Percentiles rank a stretch among this genome's conserved stretches.
phyloP scores from a whole-genome alignment of 345 rosid species.

The Hibiscus mutabilis region DNA sequence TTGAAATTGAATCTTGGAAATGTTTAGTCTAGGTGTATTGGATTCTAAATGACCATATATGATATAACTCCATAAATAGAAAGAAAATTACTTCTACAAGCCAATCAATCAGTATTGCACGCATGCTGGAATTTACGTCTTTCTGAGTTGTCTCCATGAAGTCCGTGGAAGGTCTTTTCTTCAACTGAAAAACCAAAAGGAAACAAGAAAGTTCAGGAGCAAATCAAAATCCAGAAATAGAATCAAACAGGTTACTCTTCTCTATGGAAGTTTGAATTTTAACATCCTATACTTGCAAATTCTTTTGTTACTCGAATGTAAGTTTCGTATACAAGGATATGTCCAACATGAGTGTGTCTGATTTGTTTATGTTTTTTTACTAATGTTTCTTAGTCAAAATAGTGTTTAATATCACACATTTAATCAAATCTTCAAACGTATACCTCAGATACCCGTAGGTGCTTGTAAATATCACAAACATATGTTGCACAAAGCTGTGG shows the following conservation, averaged over 20 bases:
- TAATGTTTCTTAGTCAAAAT: too few relatives aligned
- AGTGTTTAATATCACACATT: too few relatives aligned
- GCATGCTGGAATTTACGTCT: conserved; percentile 77
- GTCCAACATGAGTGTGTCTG: not conserved
- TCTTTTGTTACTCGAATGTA: not conserved
- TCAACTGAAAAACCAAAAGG: conserved; percentile 34
- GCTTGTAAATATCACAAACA: conserved; percentile 52
- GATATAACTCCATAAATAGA: not conserved
- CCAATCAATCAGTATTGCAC: conserved; percentile 87
- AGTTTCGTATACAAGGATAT: not conserved
- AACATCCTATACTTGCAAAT: not conserved
- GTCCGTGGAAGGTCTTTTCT: conserved; percentile 70
- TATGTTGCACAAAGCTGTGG: conserved; percentile 79
- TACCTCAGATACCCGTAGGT: conserved; percentile 80
- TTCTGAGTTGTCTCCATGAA: conserved; percentile 78
- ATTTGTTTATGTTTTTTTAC: not conserved
- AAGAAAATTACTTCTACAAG: conserved; percentile 74
- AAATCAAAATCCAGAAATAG: not conserved
- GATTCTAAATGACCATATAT: not conserved
- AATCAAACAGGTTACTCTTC: not conserved
- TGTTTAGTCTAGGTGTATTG: not conserved
- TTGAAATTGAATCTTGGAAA: conserved; percentile 12
- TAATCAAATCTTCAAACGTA: not conserved
- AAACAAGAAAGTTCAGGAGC: not conserved
- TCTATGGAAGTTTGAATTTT: not conserved